Percentiles rank a stretch among this genome's conserved stretches.
These are phyloP conservation scores for Angomonas ambiguus DNA, from an alignment of 208 protist genomes.

Conservation along the genomic window DNA sequence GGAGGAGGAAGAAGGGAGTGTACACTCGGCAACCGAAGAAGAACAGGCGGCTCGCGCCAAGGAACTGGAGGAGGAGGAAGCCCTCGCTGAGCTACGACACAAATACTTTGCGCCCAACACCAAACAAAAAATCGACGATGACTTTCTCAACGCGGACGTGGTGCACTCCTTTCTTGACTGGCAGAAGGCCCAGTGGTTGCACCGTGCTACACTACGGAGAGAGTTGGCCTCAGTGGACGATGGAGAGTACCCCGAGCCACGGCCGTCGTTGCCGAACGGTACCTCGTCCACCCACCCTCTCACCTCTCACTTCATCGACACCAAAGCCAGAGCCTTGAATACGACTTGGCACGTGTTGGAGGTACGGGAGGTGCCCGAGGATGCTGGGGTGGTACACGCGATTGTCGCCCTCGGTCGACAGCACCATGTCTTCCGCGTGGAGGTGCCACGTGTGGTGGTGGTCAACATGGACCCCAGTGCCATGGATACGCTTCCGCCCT, in stretches of 20 bases:
- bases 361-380: conserved; percentile 53
- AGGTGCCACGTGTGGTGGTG: conserved; percentile 59
- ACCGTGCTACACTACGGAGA: conserved; percentile 69
- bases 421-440: conserved; percentile 65
- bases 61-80: conserved; percentile 41
- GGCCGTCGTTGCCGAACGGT: background rate
- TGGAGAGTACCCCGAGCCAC: conserved; percentile 6
- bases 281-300: conserved; percentile 6
- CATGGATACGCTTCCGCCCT: conserved; percentile 7
- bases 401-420: conserved; percentile 54
- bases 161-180: conserved; percentile 44
- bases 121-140: conserved; percentile 46
- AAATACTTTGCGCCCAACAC: conserved; percentile 72
- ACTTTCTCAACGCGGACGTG: conserved; percentile 58
- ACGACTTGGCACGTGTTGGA: conserved; percentile 78
- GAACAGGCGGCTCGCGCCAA: conserved; percentile 41
- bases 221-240: conserved; percentile 45
- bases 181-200: conserved; percentile 58
- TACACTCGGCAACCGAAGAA: conserved; percentile 43
- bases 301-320: conserved; percentile 75
- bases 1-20: conserved; percentile 24
- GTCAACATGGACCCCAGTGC: conserved; percentile 43
- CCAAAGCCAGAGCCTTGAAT: conserved; percentile 69
- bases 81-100: conserved; percentile 32
- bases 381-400: conserved; percentile 51